Evolutionary conservation across 352 stramenopile genomes (phyloP).

Genomic region (Pythium utonaiense): DNA sequence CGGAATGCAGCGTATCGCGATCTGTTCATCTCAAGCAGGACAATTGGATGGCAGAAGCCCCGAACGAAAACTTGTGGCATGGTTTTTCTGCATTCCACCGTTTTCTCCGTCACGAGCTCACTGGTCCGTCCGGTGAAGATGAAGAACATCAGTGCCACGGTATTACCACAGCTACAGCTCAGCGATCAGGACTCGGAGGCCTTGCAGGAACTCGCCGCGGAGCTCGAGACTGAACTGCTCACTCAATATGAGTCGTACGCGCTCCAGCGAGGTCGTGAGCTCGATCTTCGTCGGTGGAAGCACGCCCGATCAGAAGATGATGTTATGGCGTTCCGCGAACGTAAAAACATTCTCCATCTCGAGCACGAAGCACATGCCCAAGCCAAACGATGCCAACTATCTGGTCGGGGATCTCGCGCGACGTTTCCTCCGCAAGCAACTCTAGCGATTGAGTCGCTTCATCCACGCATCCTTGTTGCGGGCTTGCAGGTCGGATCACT

Average conservation of each 20-base stretch:
- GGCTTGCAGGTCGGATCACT: constrained; percentile 38
- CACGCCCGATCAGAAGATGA: not conserved
- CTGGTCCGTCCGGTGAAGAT: not conserved
- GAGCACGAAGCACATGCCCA: not conserved
- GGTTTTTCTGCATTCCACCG: no score
- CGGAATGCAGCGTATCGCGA: no score
- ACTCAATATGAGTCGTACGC: not conserved
- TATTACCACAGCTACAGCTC: not conserved
- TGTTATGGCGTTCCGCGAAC: not conserved
- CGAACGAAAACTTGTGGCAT: no score
- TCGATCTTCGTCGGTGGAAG: not conserved
- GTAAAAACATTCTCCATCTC: not conserved
- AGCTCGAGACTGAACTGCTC: not conserved
- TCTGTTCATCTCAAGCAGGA: no score
- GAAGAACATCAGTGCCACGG: not conserved
- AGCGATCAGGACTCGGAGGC: not conserved
- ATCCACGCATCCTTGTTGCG: constrained; percentile 29
- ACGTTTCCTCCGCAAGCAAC: constrained; percentile 2
- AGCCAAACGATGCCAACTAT: not conserved
- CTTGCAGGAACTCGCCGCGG: not conserved
- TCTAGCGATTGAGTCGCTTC: not conserved
- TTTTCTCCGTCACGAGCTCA: not conserved
- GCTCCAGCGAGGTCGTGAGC: not conserved
- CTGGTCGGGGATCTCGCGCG: no score
- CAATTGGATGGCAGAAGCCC: no score